Percentiles rank a stretch among this genome's conserved stretches.
These are phyloP conservation scores for Calycina herbarum DNA, from an alignment of 2,329 filamentous ascomycete genomes.

Conservation along the genomic window DNA sequence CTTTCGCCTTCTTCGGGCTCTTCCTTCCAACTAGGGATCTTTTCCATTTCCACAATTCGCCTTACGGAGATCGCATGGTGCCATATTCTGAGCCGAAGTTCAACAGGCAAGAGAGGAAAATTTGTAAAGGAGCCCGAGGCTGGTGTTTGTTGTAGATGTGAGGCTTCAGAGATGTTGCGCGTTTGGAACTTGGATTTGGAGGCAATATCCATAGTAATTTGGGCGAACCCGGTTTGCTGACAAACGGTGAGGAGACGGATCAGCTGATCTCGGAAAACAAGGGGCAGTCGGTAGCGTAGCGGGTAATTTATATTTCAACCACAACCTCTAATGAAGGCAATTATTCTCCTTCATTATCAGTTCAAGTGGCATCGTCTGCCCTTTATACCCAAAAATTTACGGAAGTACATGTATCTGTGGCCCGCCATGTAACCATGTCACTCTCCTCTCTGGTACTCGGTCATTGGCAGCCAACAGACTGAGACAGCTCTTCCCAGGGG, in stretches of 20 bases:
- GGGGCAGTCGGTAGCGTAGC: no score
- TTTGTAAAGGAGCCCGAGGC: conserved; percentile 5
- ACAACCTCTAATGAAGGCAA: no score
- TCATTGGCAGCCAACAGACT: background rate
- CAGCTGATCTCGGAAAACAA: no score
- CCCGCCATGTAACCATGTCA: conserved; percentile 3
- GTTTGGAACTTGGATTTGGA: background rate
- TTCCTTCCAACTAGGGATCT: conserved; percentile 13
- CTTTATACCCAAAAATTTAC: background rate
- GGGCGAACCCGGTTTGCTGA: background rate
- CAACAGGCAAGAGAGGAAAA: conserved; percentile 10
- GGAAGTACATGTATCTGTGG: background rate
- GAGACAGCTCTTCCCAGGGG: conserved; percentile 6
- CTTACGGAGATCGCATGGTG: conserved; percentile 13
- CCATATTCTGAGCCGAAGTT: conserved; percentile 13
- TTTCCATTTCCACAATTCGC: conserved; percentile 17
- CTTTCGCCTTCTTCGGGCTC: background rate
- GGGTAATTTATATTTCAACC: no score
- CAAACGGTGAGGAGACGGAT: no score
- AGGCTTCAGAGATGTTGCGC: conserved; percentile 1
- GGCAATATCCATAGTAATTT: background rate
- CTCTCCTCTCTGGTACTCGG: conserved; percentile 8
- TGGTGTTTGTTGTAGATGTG: conserved; percentile 9
- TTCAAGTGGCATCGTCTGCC: background rate
- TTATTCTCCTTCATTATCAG: background rate